Conservation (phyloP, 805 yeast genomes). For the Suhomyces sp. region DNA sequence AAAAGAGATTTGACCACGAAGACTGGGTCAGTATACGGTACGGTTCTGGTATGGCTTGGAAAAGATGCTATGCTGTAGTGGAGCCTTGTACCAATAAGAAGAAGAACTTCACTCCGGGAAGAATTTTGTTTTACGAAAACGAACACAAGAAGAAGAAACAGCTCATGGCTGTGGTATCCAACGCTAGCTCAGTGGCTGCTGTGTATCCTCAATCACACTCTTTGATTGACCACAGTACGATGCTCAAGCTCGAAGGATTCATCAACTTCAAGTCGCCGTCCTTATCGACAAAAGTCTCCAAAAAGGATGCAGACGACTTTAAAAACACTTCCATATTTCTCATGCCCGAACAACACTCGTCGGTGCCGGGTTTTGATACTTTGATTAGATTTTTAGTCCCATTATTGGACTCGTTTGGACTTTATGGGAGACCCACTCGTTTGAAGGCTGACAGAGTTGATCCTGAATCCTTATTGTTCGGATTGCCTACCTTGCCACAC, state of each 20-base stretch:
- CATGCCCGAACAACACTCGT: slow-evolving; percentile 44
- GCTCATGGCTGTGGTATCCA: slow-evolving; percentile 75
- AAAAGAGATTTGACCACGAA: slow-evolving; percentile 80
- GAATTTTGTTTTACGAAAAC: slow-evolving; percentile 75
- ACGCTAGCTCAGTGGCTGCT: slow-evolving; percentile 75
- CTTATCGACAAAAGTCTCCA: slow-evolving; percentile 31
- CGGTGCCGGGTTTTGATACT: slow-evolving; percentile 51
- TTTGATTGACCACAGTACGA: slow-evolving; percentile 81
- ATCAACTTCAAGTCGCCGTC: slow-evolving; percentile 54
- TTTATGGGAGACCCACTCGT: slow-evolving; percentile 45
- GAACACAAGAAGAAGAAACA: slow-evolving; percentile 69
- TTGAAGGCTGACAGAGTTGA: slow-evolving; percentile 43
- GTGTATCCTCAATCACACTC: slow-evolving; percentile 85
- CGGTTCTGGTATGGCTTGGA: slow-evolving; percentile 98
- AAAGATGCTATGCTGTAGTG: slow-evolving; percentile 85
- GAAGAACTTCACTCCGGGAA: slow-evolving; percentile 54
- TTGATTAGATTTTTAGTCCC: slow-evolving; percentile 43
- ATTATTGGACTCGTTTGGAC: slow-evolving; percentile 41
- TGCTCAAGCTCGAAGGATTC: slow-evolving; percentile 84
- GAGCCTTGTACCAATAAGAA: slow-evolving; percentile 60
- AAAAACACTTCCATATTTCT: slow-evolving; percentile 42
- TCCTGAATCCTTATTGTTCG: slow-evolving; percentile 40
- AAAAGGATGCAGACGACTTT: slow-evolving; percentile 30
- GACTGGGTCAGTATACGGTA: slow-evolving; percentile 95
- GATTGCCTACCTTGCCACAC: slow-evolving; percentile 44